Base-by-base conservation (phyloP, 1,284 basidiomycete genomes). In the Ceratorhiza oryzae-sativae region DNA sequence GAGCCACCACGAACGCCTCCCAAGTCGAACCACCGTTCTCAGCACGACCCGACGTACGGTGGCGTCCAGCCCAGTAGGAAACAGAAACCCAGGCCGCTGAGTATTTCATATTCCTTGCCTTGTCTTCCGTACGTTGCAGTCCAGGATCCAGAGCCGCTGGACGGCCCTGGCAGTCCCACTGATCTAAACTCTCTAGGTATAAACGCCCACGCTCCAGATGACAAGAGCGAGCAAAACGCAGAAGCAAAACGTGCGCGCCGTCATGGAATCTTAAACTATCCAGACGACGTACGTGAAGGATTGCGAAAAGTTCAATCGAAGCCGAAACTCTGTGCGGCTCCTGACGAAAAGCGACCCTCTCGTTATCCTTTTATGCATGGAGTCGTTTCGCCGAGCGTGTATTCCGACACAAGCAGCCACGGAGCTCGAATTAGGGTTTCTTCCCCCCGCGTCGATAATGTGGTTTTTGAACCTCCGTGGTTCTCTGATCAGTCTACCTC, bases 261-360 rank as follows among this genome's bases (percentile, higher is more conserved):
- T 27, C 45, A 59, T 30, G 68, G 68, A 45, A 60, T 71, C 56
- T 27, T 30, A 34, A 48, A 18, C 12, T 71, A 71, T 59, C 68
- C 68, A 9, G 68, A 71, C 4, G 32, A 56, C 25, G 56, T 71
- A n/a, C 42, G 68, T 20, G 68, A 58, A 23, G 68, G 56, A 10
- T 30, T 71, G 12, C 53, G 68, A 23, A 42, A 32, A 32, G 36
- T 56, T 12, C 45, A 27, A 20, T 36, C 68, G 20, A 46, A 42
- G 30, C 48, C 65, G 27, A 45, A 2, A 23, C 41, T 23, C 41
- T 10, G 41, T 34, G 27, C 13, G 42, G 45, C n/a, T 36, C 10
- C 34, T 5, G 36, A 20, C 36, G 36, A 58, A 9, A 39, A 39
- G n/a, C 56, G 10, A 12, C n/a, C 25, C 27, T 18, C 20, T 20